Base-by-base conservation (phyloP, 1,139 yeast genomes). In the Magnusiomyces ingens region DNA sequence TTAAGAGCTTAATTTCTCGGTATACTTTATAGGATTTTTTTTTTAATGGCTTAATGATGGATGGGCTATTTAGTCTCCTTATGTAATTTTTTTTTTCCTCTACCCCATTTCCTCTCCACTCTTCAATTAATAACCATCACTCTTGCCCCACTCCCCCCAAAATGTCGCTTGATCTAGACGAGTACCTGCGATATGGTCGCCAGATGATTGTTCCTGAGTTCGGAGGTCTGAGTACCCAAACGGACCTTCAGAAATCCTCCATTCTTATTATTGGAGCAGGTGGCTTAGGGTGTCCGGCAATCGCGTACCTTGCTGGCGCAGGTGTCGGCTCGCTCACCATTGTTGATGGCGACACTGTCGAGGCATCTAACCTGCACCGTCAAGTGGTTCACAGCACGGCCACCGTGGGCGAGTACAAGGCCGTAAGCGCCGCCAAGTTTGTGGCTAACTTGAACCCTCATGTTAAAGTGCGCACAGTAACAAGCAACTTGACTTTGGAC, bases 181-280 rank as follows among this genome's bases (percentile, higher is more conserved):
- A 93, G 66, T 91, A 83, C 65, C 69, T 70, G 38, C 72, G 97
- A 22, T 94, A 94, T 68, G 99, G 99, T 2, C 78, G 99, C 55
- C 99, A 94, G 66, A 85, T 94, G 91, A 82, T 91, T 41, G 96
- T 93, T 1, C 94, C 95, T 0, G 82, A 79, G 54, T 72, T 85
- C 58, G 90, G 91, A 0, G 90, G 91, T 0, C 67, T 83, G 10
- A 55, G 59, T 13, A 79, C 82, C 2, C 99, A 94, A 65, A 57
- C 76, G 3, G 72, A 69, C 48, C 70, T 94, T 50, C 83, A 82
- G 60, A 60, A 67, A 0, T 58, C 93, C 1, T 78, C 73, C 48
- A 78, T 90, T 0, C 70, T 93, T 36, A 93, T 94, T 0, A 77
- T 94, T 8, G 99, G 99, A 1, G 97, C 97, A 0, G 99, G 99